A percentile compares a stretch with the other conserved stretches of the same genome.
phyloP scores from a whole-genome alignment of 495 filamentous ascomycete species.

The Talaromyces adpressus region DNA sequence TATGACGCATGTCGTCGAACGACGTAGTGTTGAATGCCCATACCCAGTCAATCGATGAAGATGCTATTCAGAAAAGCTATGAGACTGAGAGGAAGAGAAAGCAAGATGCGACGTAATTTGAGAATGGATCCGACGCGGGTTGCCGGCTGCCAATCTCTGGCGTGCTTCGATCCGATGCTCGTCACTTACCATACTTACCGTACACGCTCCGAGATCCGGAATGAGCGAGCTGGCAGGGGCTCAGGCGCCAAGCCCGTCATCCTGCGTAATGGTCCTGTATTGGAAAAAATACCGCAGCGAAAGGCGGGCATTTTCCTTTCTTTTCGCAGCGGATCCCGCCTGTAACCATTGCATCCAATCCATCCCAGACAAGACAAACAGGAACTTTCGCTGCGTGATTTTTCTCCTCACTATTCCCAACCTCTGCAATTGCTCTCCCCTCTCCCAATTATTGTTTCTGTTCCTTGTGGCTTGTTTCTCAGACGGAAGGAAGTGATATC shows the following conservation, averaged over 20 bases:
- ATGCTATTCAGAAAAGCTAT: not conserved
- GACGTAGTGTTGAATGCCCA: not conserved
- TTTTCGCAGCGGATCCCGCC: conserved; percentile 7
- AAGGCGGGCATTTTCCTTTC: conserved; percentile 2
- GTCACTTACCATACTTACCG: not conserved
- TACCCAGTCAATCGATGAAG: too few species aligned
- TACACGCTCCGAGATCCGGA: conserved; percentile 1
- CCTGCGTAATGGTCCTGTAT: not conserved
- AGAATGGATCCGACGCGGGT: not conserved
- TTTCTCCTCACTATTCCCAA: not conserved
- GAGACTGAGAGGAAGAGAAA: not conserved
- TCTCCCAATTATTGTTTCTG: not conserved
- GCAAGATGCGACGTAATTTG: not conserved
- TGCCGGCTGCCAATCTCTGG: not conserved
- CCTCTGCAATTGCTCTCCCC: conserved; percentile 5
- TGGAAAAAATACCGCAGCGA: not conserved
- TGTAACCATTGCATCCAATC: conserved; percentile 5
- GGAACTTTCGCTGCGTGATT: conserved; percentile 4
- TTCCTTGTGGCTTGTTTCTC: conserved; percentile 6
- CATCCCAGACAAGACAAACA: not conserved
- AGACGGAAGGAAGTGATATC: conserved; percentile 4
- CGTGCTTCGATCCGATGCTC: conserved; percentile 3
- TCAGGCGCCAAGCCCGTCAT: not conserved
- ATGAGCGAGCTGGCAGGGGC: not conserved
- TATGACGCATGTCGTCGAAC: not conserved